Base-by-base conservation (phyloP, 176 grass and related monocot genomes). In the Musa acuminata region DNA sequence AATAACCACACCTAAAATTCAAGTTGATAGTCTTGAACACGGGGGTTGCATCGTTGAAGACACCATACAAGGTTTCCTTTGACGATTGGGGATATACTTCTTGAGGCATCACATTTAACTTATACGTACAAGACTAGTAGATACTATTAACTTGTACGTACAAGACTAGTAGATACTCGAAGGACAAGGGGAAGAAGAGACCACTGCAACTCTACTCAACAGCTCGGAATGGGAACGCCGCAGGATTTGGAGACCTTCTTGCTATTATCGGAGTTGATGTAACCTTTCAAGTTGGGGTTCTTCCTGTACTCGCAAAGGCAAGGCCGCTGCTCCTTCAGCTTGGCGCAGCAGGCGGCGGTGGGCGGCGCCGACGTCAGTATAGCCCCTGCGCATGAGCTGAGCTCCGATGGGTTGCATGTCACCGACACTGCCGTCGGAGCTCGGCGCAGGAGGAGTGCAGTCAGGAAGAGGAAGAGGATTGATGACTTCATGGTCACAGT, bases 281-380 rank as follows among this genome's bases (percentile, higher is more conserved):
- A 87, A 53, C 74, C 73, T 79, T 79, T 68, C 69, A 91, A 79
- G 73, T 71, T 85, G 11, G 89, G 92, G 84, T 96, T 88, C 17
- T 69, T 80, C 25, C 72, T 87, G 72, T 89, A 96, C 79, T 91
- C 77, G 80, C 92, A 96, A 74, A 92, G 21, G 84, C 92, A 96
- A 21, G 92, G 73, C 85, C 79, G 63, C 81, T 96, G 93, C 63
- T 60, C 78, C 83, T 72, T 90, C 58, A 96, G 67, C 80, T 78
- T 77, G 79, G 75, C 72, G 79, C 89, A 92, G 84, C 92, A 96
- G 22, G 82, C 43, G 25, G 82, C 20, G 48, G 78, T 60, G 1
- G 89, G 87, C 70, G 71, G 9, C 11, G 67, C 71, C 49, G 12
- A 80, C 12, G 80, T 81, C 74, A 87, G 22, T 78, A 96, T 83